These are phyloP conservation scores for Poteriospumella lacustris DNA, from an alignment of 108 stramenopile genomes.

Conservation along the genomic window DNA sequence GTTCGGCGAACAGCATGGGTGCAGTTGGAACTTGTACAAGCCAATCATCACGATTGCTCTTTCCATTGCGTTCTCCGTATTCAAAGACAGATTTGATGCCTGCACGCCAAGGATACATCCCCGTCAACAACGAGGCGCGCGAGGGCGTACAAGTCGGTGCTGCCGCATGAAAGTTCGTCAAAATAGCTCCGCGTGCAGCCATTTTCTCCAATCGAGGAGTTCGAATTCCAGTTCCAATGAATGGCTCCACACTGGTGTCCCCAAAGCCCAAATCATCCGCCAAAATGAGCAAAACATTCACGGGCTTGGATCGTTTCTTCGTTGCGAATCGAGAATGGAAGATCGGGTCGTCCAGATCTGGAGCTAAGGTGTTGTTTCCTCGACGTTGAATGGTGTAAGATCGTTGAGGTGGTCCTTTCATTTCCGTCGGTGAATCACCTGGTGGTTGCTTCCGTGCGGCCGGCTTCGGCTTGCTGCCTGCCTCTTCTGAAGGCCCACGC, in stretches of 20 bases:
- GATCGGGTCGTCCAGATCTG: no score
- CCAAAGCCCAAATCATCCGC: constrained; percentile 19
- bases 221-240: neutral
- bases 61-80: neutral
- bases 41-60: constrained; percentile 22
- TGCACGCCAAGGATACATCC: constrained; percentile 4
- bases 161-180: constrained; percentile 5
- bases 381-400: no score
- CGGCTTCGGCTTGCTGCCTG: no score
- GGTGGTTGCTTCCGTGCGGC: no score
- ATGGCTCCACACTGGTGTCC: neutral
- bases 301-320: neutral
- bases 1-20: neutral
- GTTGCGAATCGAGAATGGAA: no score
- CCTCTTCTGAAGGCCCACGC: no score
- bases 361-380: no score
- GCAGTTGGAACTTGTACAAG: neutral
- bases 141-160: constrained; percentile 4
- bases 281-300: constrained; percentile 5
- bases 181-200: neutral
- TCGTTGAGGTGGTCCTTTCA: no score
- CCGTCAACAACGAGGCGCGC: neutral
- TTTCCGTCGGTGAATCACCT: no score
- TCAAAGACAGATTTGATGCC: constrained; percentile 9
- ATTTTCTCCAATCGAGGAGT: neutral